Base-by-base conservation (phyloP, 2,329 filamentous ascomycete species). In the Verticillium longisporum region DNA sequence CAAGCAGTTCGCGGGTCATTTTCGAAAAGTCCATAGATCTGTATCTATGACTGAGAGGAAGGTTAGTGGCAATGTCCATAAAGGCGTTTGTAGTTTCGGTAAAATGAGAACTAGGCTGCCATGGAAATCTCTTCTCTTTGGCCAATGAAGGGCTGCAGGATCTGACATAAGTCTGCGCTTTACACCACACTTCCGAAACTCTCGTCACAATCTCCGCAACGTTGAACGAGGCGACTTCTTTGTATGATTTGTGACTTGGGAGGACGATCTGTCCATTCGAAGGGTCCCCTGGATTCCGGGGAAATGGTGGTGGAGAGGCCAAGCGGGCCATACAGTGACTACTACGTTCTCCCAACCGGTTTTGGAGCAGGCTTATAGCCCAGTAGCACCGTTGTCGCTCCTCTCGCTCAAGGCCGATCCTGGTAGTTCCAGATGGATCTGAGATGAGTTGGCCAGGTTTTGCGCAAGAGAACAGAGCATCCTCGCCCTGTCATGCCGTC, bases 81-180 rank as follows among this genome's bases (percentile, higher is more conserved):
- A 81, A 78, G 13, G 76, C 67, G 2, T 77, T 74, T 58, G 80
- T 76, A 31, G 82, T 78, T 18, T 73, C 76, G 0, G 80, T 77
- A 63, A 83, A 83, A 56, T 83, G 79, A 0, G 81, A 83, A 56
- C 80, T 73, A 1, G 79, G 74, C 9, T 78, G 80, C 80, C 80
- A 71, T 5, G 70, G 70, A 15, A 41, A 38, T 1, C 6, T 34
- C 10, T 13, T 41, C 10, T 38, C 36, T n/a, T n/a, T 31, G 9
- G 10, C 21, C 3, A 11, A 18, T 3, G 36, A 9, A 13, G 55
- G 33, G 11, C 15, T 15, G 15, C 55, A 56, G 6, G 32, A 32
- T 21, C 36, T 56, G 55, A 56, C 55, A 6, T 56, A 56, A 34
- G n/a, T 15, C 32, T 56, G 55, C 4, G 55, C 55, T 13, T 56